Percentiles rank a stretch among this genome's conserved stretches.
Evolutionary conservation across 164 flowering plant species (phyloP).

Genomic region (Aristolochia fimbriata): DNA sequence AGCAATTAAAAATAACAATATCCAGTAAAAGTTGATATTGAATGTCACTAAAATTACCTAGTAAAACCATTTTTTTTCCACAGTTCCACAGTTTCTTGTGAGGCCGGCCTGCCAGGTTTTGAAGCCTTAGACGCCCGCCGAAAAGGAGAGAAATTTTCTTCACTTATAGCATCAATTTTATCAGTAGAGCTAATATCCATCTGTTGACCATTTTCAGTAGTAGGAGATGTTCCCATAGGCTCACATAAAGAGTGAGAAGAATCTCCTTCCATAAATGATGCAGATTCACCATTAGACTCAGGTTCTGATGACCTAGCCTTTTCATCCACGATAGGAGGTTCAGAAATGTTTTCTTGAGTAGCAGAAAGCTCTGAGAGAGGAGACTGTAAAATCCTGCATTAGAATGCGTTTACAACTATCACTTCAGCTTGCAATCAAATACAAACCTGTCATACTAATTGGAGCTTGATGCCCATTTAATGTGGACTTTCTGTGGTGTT

Average conservation of each 20-base stretch:
- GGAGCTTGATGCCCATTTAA: no score
- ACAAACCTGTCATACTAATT: no score
- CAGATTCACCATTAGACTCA: neutral
- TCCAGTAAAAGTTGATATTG: neutral
- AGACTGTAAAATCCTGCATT: slow-evolving; percentile 52
- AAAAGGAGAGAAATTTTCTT: slow-evolving; percentile 16
- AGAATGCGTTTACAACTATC: neutral
- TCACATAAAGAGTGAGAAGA: neutral
- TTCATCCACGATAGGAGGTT: slow-evolving; percentile 11
- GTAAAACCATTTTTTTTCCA: slow-evolving; percentile 94
- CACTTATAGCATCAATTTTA: slow-evolving; percentile 1
- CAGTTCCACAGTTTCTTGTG: slow-evolving; percentile 33
- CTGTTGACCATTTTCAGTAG: slow-evolving; percentile 20
- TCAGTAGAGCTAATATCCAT: slow-evolving; percentile 2
- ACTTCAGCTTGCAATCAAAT: no score
- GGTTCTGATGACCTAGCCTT: slow-evolving; percentile 9
- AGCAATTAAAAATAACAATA: neutral
- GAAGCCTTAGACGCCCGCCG: slow-evolving; percentile 28
- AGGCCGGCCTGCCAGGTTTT: slow-evolving; percentile 65
- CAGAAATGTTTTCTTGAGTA: slow-evolving; percentile 15
- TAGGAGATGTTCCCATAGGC: slow-evolving; percentile 17
- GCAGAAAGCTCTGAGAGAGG: slow-evolving; percentile 37
- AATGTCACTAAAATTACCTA: slow-evolving; percentile 31
- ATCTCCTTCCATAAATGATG: neutral
- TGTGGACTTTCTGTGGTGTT: no score